Evolutionary conservation across 306 rosid species (phyloP), one percentile per base, ranked within the genome.

Genomic region (Potentilla sterilis): DNA sequence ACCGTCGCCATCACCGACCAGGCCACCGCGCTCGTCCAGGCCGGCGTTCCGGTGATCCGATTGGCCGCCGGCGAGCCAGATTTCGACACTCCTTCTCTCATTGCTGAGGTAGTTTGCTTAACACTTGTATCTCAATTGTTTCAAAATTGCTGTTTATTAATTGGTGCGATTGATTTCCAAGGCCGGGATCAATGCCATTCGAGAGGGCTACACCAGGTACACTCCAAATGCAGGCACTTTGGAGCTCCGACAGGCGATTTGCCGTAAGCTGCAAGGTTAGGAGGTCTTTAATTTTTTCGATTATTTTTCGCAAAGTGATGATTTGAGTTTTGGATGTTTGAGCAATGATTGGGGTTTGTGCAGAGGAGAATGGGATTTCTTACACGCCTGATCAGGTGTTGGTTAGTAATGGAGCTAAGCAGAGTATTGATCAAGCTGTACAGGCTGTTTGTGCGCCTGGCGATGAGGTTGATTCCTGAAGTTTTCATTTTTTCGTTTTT

Each of bases 341-440:
- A 80, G 74, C 78, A 59, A 72, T 21, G 61, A 19, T 57, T 15
- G 61, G 40, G 61, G 1, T 10, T 64, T 70, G 70, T 77, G 83
- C 82, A 95, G 99, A 86, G 91, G 99, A 95, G 87, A 95, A 95
- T 70, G 96, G 92, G 58, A 77, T 95, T 59, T 82, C 81, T 16
- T 95, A 90, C 67, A 84, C 92, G n/a, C 85, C 96, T 38, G 93
- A 95, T 85, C 92, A 90, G 83, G 78, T 95, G 61, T 80, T 95
- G 59, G 90, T 95, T 77, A 90, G 97, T 77, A 95, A 95, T 78
- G 99, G 99, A 79, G 99, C 99, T 68, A 95, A 95, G 82, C 99
- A 95, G 88, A 84, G 96, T 83, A 28, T 83, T 83, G 15, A 87
- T 74, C 99, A 95, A 77, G 97, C 97, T 5, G 75, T 92, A 47